A percentile compares a stretch with the other conserved stretches of the same genome.
phyloP scores from a whole-genome alignment of 805 yeast species.

The Candida boidinii region DNA sequence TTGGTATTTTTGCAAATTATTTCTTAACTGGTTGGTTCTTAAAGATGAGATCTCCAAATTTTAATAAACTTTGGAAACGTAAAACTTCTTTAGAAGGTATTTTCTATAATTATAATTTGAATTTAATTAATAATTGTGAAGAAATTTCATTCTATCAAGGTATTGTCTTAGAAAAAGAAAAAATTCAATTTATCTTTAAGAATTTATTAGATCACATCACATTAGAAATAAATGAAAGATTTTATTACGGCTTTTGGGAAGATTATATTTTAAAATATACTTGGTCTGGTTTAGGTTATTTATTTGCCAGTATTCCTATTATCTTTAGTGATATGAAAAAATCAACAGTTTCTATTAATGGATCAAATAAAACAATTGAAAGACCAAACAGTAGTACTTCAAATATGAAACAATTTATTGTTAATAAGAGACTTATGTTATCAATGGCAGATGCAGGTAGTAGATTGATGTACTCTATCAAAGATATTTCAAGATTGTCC shows the following conservation, averaged over 20 bases:
- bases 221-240: slow-evolving; percentile 44
- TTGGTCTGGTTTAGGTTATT: slow-evolving; percentile 94
- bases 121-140: slow-evolving; percentile 81
- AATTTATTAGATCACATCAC: slow-evolving; percentile 32
- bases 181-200: slow-evolving; percentile 51
- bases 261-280: slow-evolving; percentile 83
- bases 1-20: slow-evolving; percentile 76
- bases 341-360: too few relatives aligned
- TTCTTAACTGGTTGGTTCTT: slow-evolving; percentile 69
- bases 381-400: slow-evolving; percentile 24
- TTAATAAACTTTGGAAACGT: slow-evolving; percentile 65
- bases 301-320: slow-evolving; percentile 86
- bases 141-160: slow-evolving; percentile 95
- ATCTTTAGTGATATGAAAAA: too few relatives aligned
- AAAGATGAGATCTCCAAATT: slow-evolving; percentile 72
- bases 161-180: slow-evolving; percentile 62
- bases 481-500: slow-evolving; percentile 83
- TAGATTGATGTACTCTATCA: slow-evolving; percentile 87
- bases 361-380: slow-evolving; percentile 6
- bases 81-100: slow-evolving; percentile 81
- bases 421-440: slow-evolving; percentile 83
- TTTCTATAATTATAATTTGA: slow-evolving; percentile 78
- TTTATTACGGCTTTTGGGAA: slow-evolving; percentile 66
- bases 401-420: slow-evolving; percentile 81
- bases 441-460: slow-evolving; percentile 94